phyloP scores from a whole-genome alignment of 345 rosid species.

The Aquilaria yunnanensis region DNA sequence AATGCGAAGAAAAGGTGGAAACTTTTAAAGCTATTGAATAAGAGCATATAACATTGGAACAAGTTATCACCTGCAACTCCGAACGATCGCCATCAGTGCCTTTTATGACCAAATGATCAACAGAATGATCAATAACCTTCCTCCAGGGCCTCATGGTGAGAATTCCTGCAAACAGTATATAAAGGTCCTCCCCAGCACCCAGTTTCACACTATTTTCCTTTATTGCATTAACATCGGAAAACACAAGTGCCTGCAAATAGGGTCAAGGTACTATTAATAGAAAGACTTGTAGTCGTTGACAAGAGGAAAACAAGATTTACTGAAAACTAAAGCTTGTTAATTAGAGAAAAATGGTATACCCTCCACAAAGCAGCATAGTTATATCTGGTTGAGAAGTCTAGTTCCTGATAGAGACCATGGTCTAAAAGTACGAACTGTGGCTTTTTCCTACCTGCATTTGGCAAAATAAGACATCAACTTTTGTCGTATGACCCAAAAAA shows the following conservation, averaged over 20 bases:
- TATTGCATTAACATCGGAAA: conserved; percentile 78
- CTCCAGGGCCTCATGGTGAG: conserved; percentile 97
- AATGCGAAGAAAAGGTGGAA: no score
- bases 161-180: conserved; percentile 72
- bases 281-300: conserved; percentile 1
- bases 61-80: conserved; percentile 63
- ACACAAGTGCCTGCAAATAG: conserved; percentile 54
- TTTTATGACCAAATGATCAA: conserved; percentile 83
- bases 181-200: conserved; percentile 94
- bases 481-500: no score
- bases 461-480: not conserved
- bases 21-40: not conserved
- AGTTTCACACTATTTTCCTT: conserved; percentile 74
- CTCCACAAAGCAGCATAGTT: conserved; percentile 91
- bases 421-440: conserved; percentile 85
- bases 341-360: conserved; percentile 25
- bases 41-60: not conserved
- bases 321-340: not conserved
- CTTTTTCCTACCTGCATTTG: conserved; percentile 47
- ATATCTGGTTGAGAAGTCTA: conserved; percentile 65
- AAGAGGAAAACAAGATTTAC: conserved; percentile 6
- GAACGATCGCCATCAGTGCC: conserved; percentile 65
- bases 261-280: conserved; percentile 6
- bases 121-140: conserved; percentile 64
- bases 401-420: conserved; percentile 90